Conservation (phyloP, 2,329 filamentous ascomycete species). For the Metarhizium anisopliae region DNA sequence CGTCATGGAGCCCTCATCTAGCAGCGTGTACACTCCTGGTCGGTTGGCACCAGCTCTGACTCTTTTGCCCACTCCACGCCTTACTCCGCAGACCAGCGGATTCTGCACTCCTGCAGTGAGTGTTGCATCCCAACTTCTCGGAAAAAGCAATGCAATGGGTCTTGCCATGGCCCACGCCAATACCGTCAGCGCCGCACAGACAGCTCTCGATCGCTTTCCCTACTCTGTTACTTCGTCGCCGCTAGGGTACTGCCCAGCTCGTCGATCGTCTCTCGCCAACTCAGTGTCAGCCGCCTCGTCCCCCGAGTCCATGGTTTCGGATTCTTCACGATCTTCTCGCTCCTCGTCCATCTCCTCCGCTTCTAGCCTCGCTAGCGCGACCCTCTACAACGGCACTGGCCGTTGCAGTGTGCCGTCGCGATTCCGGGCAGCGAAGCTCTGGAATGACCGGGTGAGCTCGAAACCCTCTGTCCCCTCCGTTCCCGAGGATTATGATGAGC, state of each 20-base stretch:
- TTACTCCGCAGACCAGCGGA: conserved; percentile 47
- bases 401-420: conserved; percentile 50
- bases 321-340: conserved; percentile 51
- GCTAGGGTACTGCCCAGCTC: conserved; percentile 36
- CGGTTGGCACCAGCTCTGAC: conserved; percentile 44
- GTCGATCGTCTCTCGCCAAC: conserved; percentile 54
- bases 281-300: conserved; percentile 55
- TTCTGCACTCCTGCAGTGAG: conserved; percentile 53
- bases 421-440: conserved; percentile 51
- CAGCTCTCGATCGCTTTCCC: conserved; percentile 42
- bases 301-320: conserved; percentile 59
- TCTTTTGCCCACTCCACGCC: conserved; percentile 48
- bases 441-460: conserved; percentile 45
- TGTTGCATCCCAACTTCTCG: conserved; percentile 40
- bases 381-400: conserved; percentile 32
- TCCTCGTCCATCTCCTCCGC: conserved; percentile 57
- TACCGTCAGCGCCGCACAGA: conserved; percentile 35
- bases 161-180: conserved; percentile 49
- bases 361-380: conserved; percentile 53
- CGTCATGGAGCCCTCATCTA: conserved; percentile 39
- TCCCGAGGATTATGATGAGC: conserved; percentile 46
- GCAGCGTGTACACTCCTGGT: conserved; percentile 33
- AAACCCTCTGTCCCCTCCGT: conserved; percentile 47
- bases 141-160: conserved; percentile 48
- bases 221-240: conserved; percentile 41